Evolutionary conservation across 176 grass and related monocot genomes (phyloP).

Genomic region (Carex parvula): DNA sequence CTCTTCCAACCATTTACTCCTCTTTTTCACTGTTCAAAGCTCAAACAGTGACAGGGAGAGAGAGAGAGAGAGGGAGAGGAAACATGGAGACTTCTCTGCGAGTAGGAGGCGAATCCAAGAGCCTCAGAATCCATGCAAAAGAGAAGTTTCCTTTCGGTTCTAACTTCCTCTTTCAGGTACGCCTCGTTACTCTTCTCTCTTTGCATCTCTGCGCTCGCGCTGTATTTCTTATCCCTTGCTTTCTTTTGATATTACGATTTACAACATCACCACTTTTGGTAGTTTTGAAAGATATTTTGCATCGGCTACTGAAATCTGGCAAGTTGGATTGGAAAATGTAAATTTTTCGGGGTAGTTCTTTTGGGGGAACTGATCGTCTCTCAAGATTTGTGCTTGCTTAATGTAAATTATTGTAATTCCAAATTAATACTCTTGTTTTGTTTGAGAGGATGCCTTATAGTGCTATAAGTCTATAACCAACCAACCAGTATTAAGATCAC

Average conservation of each 20-base stretch:
- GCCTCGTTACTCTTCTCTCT: not conserved
- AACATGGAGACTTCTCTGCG: conserved; percentile 86
- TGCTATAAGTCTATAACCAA: not conserved
- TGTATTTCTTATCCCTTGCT: not conserved
- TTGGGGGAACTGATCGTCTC: not conserved
- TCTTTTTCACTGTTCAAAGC: not conserved
- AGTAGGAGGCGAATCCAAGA: conserved; percentile 37
- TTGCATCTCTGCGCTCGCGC: not conserved
- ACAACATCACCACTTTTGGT: not conserved
- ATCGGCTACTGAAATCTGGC: not conserved
- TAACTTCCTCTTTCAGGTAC: conserved; percentile 62
- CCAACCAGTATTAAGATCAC: not conserved
- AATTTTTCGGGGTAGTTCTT: not conserved
- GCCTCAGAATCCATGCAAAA: conserved; percentile 82
- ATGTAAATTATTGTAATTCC: not conserved
- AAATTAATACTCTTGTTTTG: not conserved
- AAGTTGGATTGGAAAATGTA: not conserved
- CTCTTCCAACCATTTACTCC: not conserved
- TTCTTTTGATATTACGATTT: not conserved
- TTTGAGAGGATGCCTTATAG: not conserved
- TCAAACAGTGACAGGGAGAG: not conserved
- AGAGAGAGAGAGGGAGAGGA: not conserved
- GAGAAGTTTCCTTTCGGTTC: conserved; percentile 62
- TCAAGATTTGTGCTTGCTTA: not conserved
- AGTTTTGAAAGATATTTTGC: not conserved